A percentile compares a stretch with the other conserved stretches of the same genome.
Conservation (phyloP, 2,329 filamentous ascomycete genomes). For the Alternaria panax region DNA sequence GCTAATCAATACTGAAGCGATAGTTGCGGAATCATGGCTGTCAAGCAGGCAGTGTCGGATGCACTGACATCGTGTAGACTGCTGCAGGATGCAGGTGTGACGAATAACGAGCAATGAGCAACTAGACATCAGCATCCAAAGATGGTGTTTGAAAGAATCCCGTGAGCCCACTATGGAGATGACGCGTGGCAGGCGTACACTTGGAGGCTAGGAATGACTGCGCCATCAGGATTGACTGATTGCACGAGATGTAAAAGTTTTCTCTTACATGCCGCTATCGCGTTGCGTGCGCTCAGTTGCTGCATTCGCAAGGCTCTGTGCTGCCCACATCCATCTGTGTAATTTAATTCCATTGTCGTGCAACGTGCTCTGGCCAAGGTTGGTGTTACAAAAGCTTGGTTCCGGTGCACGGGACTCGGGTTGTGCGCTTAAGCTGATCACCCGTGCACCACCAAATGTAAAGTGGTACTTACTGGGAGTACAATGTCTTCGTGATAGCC, state of each 20-base stretch:
- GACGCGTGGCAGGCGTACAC: constrained; percentile 1
- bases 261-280: background rate
- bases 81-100: background rate
- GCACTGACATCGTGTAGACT: background rate
- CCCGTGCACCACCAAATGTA: background rate
- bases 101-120: background rate
- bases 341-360: background rate
- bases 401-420: background rate
- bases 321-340: background rate
- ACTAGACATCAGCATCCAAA: background rate
- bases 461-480: background rate
- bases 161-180: background rate
- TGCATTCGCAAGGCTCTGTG: background rate
- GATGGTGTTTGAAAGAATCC: background rate
- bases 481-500: background rate
- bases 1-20: background rate
- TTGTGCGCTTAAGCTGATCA: constrained; percentile 2
- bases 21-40: background rate
- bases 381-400: constrained; percentile 1
- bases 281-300: background rate
- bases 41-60: background rate
- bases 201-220: background rate
- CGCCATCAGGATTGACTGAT: background rate
- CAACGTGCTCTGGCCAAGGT: constrained; percentile 1
- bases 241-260: background rate